Base-by-base conservation (phyloP, 1,284 basidiomycete genomes). In the Ganoderma resinaceum region DNA sequence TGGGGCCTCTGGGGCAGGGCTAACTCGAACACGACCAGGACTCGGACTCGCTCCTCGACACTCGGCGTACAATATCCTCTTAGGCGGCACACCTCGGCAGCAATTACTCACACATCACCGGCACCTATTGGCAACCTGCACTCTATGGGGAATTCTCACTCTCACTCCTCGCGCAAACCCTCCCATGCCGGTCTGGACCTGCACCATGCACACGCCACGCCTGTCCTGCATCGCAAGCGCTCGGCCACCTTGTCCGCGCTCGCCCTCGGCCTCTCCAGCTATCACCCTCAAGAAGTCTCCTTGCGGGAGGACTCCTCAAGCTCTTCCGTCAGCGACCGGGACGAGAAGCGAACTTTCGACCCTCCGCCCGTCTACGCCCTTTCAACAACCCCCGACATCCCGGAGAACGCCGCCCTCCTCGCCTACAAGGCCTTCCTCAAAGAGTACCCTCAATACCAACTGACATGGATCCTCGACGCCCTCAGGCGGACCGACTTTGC, bases 401-500 rank as follows among this genome's bases (percentile, higher is more conserved):
- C 77, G 67, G 78, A 78, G 59, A 75, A 78, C 74, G 67, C 72
- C 73, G 73, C 68, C 49, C 69, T 71, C 29, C 57, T 67, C 31
- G 80, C 80, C 43, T 81, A 81, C 72, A 77, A 75, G 66, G 69
- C 73, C 18, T 84, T 84, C 76, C 75, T 82, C 61, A 78, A 78
- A 61, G 72, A 75, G 18, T 80, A 81, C 70, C 82, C 82, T n/a
- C 78, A 79, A 53, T 83, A 83, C 71, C 70, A 76, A 55, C 76
- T 78, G 55, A 82, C 82, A 12, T 80, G 80, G 76, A 78, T 78
- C 66, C 78, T 94, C 66, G 92, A 94, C 75, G 85, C 87, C 0
- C 85, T 94, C 38, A 85, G 92, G 62, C 83, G 85, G 70, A 88
- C 84, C 23, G 92, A 94, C 77, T 93, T 88, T 74, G 75, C 84